Conservation (phyloP, 306 rosid species). For the Macrotyloma uniflorum region DNA sequence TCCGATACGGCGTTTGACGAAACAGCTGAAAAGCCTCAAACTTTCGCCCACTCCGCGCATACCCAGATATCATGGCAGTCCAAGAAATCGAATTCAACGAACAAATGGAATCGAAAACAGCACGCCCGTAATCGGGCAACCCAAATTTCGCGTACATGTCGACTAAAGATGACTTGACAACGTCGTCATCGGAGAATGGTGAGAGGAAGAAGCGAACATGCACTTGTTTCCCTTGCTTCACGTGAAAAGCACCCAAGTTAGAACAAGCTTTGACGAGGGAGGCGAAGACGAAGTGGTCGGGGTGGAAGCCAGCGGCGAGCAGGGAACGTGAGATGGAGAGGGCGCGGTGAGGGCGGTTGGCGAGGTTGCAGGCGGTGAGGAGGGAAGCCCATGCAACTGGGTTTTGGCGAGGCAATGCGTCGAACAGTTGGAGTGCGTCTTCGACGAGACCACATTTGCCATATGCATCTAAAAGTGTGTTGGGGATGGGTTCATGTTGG, state of each 20-base stretch:
- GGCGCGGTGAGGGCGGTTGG: slow-evolving; percentile 53
- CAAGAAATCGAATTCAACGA: slow-evolving; percentile 57
- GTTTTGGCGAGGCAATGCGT: slow-evolving; percentile 64
- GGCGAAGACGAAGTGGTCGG: slow-evolving; percentile 84
- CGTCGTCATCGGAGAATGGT: slow-evolving; percentile 56
- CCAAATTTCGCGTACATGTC: slow-evolving; percentile 83
- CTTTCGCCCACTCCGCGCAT: slow-evolving; percentile 70
- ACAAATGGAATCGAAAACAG: slow-evolving; percentile 64
- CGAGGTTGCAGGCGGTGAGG: slow-evolving; percentile 76
- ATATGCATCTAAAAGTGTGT: slow-evolving; percentile 62
- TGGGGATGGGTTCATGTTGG: slow-evolving; percentile 54
- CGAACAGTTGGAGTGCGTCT: slow-evolving; percentile 69
- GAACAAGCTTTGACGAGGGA: slow-evolving; percentile 72
- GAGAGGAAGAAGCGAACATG: slow-evolving; percentile 74
- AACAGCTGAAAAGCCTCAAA: slow-evolving; percentile 64
- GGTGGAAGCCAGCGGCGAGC: slow-evolving; percentile 49
- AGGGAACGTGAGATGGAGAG: slow-evolving; percentile 53
- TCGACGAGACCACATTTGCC: slow-evolving; percentile 64
- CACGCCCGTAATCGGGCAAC: slow-evolving; percentile 56
- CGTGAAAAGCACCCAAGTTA: slow-evolving; percentile 43
- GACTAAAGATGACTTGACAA: slow-evolving; percentile 78
- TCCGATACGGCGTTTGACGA: slow-evolving; percentile 45
- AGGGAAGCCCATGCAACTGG: slow-evolving; percentile 78
- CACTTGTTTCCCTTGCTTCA: slow-evolving; percentile 64
- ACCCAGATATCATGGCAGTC: slow-evolving; percentile 84